Percentiles rank a stretch among this genome's conserved stretches.
These are phyloP conservation scores for Hordeum pubiflorum DNA, from an alignment of 202 grass and related monocot species.

Conservation along the genomic window DNA sequence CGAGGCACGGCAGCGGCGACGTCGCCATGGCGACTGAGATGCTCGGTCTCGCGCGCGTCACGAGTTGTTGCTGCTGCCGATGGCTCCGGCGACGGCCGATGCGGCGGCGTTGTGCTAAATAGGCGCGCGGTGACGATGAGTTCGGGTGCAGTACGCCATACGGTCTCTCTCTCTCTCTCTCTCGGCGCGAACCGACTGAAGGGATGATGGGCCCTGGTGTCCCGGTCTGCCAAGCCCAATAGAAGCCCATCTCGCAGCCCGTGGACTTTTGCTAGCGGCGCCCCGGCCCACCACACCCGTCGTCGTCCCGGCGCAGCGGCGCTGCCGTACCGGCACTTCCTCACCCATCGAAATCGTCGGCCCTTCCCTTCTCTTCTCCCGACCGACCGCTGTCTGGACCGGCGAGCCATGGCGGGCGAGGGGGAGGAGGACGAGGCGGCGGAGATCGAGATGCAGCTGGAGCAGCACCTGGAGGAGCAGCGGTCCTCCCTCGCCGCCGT, in stretches of 20 bases:
- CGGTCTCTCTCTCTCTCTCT: too few relatives aligned
- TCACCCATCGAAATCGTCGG: neutral
- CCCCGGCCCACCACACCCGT: neutral
- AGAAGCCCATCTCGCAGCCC: neutral
- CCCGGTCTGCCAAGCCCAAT: neutral
- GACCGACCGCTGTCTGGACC: neutral
- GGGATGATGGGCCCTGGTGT: neutral
- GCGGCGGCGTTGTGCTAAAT: too few relatives aligned
- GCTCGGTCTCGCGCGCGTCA: neutral
- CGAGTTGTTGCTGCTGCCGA: neutral
- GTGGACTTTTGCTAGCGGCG: neutral
- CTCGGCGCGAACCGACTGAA: neutral
- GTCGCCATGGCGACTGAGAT: neutral
- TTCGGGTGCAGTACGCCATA: too few relatives aligned
- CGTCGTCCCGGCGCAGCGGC: neutral
- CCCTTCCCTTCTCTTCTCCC: neutral
- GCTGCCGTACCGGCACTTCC: neutral
- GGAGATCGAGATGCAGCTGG: conserved; percentile 71
- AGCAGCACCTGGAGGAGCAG: conserved; percentile 77
- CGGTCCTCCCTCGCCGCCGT: conserved; percentile 70
- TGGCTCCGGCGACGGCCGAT: too few relatives aligned
- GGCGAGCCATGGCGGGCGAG: conserved; percentile 49
- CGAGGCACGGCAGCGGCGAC: neutral
- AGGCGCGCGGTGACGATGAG: too few relatives aligned
- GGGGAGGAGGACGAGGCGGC: conserved; percentile 57